Percentiles rank a stretch among this genome's conserved stretches.
Evolutionary conservation across 2,329 filamentous ascomycete genomes (phyloP).

Genomic region (Xylaria sp.): DNA sequence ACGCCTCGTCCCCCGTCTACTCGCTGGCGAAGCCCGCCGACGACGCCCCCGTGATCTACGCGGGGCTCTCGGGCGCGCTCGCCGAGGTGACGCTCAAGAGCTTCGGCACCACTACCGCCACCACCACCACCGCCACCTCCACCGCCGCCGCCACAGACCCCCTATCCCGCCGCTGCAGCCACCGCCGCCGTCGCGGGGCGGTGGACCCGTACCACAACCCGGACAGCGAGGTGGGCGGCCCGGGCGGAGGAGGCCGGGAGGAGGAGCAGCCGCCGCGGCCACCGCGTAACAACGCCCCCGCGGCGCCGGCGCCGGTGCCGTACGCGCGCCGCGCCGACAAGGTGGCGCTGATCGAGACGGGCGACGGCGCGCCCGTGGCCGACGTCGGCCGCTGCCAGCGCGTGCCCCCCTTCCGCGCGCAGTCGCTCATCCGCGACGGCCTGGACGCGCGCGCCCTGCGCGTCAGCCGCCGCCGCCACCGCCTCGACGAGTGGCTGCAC

Average conservation of each 20-base stretch:
- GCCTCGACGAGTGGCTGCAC: constrained; percentile 30
- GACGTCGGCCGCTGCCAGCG: constrained; percentile 33
- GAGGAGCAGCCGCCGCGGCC: too few species aligned
- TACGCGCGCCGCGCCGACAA: constrained; percentile 21
- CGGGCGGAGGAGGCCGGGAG: too few species aligned
- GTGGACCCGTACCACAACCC: too few species aligned
- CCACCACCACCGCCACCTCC: not conserved
- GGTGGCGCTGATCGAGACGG: constrained; percentile 36
- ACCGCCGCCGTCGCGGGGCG: not conserved
- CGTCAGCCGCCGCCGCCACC: constrained; percentile 20
- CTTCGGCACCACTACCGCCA: constrained; percentile 6
- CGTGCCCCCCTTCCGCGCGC: constrained; percentile 29
- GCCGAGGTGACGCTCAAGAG: constrained; percentile 45
- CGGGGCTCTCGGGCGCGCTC: constrained; percentile 51
- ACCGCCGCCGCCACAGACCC: not conserved
- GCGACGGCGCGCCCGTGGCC: constrained; percentile 30
- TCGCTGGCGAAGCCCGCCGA: constrained; percentile 52
- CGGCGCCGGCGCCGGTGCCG: too few species aligned
- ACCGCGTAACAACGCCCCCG: too few species aligned
- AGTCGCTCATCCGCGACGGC: constrained; percentile 13
- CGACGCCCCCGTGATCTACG: constrained; percentile 51
- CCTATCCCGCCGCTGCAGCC: too few species aligned
- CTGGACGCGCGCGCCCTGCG: not conserved
- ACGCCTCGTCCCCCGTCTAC: constrained; percentile 42
- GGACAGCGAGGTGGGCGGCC: too few species aligned